phyloP scores from a whole-genome alignment of 208 protist species.

The Trichomonas vaginalis region DNA sequence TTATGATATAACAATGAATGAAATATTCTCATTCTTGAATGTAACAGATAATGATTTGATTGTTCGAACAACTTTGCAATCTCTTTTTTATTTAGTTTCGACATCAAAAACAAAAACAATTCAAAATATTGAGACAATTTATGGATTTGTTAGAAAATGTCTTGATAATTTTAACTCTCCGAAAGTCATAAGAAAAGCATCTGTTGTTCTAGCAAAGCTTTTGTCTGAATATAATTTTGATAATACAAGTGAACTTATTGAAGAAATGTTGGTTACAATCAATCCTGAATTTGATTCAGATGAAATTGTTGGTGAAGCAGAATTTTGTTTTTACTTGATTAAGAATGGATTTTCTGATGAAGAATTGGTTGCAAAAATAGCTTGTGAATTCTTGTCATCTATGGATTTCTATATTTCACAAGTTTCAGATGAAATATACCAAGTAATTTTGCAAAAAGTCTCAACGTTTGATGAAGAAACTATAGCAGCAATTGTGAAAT shows the following conservation, averaged over 20 bases:
- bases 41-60: background rate
- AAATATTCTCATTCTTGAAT: background rate
- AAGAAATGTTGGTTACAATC: background rate
- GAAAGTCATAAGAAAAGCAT: background rate
- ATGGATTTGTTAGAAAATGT: background rate
- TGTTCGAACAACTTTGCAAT: background rate
- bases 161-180: background rate
- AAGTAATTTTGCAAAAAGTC: background rate
- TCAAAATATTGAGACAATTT: background rate
- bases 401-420: background rate
- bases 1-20: background rate
- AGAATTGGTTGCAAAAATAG: background rate
- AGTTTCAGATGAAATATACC: background rate
- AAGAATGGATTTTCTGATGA: background rate
- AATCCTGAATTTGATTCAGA: background rate
- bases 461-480: background rate
- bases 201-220: background rate
- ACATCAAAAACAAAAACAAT: background rate
- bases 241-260: background rate
- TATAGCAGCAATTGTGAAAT: background rate
- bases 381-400: background rate
- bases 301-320: background rate
- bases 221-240: background rate
- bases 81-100: background rate
- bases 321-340: background rate